phyloP scores from a whole-genome alignment of 2,329 filamentous ascomycete species.

The Colletotrichum tropicicola region DNA sequence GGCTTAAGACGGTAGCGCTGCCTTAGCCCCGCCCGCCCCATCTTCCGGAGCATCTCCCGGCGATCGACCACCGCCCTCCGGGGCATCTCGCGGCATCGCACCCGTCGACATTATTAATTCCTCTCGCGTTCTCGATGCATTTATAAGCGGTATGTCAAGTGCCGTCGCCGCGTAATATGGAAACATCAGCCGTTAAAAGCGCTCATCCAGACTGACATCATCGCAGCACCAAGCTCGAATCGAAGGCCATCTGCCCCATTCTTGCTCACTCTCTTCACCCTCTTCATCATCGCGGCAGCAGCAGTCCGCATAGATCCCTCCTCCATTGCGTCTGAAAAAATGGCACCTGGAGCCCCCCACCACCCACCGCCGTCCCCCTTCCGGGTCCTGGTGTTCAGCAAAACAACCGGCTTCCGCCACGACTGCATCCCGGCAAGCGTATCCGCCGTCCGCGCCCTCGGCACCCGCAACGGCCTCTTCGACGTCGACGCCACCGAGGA shows the following conservation, averaged over 20 bases:
- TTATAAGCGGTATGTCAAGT: neutral
- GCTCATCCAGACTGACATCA: neutral
- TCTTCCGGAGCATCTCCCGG: neutral
- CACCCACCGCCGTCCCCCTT: conserved; percentile 25
- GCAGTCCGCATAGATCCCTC: neutral
- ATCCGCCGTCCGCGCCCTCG: conserved; percentile 40
- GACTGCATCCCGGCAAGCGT: conserved; percentile 48
- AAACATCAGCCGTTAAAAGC: neutral
- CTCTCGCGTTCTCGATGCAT: neutral
- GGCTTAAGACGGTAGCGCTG: neutral
- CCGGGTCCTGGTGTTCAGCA: conserved; percentile 48
- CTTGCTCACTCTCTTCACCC: neutral
- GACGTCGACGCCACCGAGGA: conserved; percentile 47
- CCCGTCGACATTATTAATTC: neutral
- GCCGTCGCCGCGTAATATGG: neutral
- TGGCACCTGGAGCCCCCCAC: neutral
- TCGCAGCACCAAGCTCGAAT: neutral
- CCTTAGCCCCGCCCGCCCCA: neutral
- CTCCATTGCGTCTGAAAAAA: neutral
- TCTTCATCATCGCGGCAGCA: neutral
- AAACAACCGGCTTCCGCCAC: conserved; percentile 48
- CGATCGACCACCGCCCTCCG: neutral
- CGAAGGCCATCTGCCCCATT: neutral
- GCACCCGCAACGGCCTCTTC: conserved; percentile 36
- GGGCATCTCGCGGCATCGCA: neutral